These are phyloP conservation scores for Leptosphaerulina australis DNA, from an alignment of 2,329 filamentous ascomycete species.

Conservation along the genomic window DNA sequence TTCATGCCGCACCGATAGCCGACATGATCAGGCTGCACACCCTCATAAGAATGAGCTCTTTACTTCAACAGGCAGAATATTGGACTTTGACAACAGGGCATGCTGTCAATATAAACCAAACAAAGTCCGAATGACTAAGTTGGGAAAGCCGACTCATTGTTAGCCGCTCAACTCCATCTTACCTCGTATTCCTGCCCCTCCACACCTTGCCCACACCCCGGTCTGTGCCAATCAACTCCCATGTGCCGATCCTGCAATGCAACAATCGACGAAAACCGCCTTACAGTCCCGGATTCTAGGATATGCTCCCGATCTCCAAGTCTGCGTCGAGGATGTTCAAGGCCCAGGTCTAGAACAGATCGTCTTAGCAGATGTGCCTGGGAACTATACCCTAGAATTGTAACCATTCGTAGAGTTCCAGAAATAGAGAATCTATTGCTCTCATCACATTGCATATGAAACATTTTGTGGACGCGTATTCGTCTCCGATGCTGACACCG, in stretches of 20 bases:
- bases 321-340: too few species aligned
- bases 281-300: not conserved
- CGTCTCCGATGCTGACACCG: not conserved
- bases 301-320: not conserved
- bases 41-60: too few species aligned
- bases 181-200: slow-evolving; percentile 10
- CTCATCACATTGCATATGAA: not conserved
- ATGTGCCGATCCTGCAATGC: slow-evolving; percentile 12
- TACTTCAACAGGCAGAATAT: too few species aligned
- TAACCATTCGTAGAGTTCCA: too few species aligned
- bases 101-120: too few species aligned
- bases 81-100: too few species aligned
- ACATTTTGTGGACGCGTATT: not conserved
- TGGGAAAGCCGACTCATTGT: not conserved
- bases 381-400: too few species aligned
- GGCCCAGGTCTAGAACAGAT: too few species aligned
- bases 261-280: slow-evolving; percentile 1
- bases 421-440: too few species aligned
- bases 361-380: too few species aligned
- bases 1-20: not conserved
- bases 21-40: not conserved
- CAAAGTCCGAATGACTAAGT: too few species aligned
- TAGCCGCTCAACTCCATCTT: slow-evolving; percentile 3
- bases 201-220: slow-evolving; percentile 2
- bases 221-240: slow-evolving; percentile 1